A percentile compares a stretch with the other conserved stretches of the same genome.
Evolutionary conservation across 441 rosid species (phyloP).

Genomic region (Pelargonium cotyledonis): DNA sequence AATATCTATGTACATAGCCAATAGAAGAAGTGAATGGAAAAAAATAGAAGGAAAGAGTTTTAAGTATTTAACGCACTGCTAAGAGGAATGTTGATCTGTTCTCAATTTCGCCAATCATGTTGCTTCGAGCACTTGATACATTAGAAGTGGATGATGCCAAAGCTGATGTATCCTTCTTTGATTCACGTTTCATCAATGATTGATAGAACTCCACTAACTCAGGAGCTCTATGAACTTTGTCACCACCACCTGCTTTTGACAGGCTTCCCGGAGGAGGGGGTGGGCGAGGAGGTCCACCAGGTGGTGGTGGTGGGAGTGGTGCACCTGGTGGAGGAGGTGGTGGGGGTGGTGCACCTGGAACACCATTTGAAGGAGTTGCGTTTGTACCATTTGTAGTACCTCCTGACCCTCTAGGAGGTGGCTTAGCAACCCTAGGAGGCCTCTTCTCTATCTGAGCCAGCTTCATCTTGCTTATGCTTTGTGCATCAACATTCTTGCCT

Average conservation of each 20-base stretch:
- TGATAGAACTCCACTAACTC: slow-evolving; percentile 95
- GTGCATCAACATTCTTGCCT: slow-evolving; percentile 47
- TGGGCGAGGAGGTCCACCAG: slow-evolving; percentile 68
- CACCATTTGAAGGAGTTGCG: slow-evolving; percentile 30
- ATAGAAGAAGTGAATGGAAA: slow-evolving; percentile 11
- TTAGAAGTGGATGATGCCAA: slow-evolving; percentile 60
- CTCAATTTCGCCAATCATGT: slow-evolving; percentile 92
- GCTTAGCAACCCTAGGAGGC: slow-evolving; percentile 68
- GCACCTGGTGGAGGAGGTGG: slow-evolving; percentile 42
- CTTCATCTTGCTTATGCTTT: slow-evolving; percentile 54
- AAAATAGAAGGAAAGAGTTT: slow-evolving; percentile 5
- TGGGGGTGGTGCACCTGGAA: slow-evolving; percentile 49
- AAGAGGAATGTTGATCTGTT: slow-evolving; percentile 90
- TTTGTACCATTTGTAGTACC: slow-evolving; percentile 30
- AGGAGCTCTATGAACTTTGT: slow-evolving; percentile 90
- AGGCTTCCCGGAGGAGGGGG: slow-evolving; percentile 84
- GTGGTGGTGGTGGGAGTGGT: slow-evolving; percentile 39
- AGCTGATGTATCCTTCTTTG: slow-evolving; percentile 72
- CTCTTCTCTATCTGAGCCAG: slow-evolving; percentile 74
- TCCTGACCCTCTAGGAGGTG: slow-evolving; percentile 70
- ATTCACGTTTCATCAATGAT: slow-evolving; percentile 86
- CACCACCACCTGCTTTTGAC: slow-evolving; percentile 64
- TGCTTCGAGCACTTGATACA: slow-evolving; percentile 69
- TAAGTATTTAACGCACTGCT: slow-evolving; percentile 45
- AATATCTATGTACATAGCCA: background rate